Evolutionary conservation across 257 asterid genomes (phyloP).

Genomic region (Solanum acaule): DNA sequence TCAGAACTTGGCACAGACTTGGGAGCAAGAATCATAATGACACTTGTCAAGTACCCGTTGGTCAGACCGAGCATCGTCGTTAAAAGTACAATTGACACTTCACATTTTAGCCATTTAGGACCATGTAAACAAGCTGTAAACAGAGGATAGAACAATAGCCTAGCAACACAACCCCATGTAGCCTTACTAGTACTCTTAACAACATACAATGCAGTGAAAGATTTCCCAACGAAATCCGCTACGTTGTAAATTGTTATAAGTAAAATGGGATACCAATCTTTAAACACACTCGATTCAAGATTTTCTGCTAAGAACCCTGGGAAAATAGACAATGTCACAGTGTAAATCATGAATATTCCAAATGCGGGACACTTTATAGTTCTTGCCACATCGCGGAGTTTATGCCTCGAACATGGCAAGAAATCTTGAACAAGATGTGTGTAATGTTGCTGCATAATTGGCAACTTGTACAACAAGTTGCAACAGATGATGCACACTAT

Average conservation of each 20-base stretch:
- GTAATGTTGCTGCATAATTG: constrained; percentile 41
- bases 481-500: constrained; percentile 41
- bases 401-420: constrained; percentile 8
- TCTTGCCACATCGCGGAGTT: constrained; percentile 21
- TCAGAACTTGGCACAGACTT: constrained; percentile 40
- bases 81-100: constrained; percentile 44
- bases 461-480: constrained; percentile 43
- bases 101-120: constrained; percentile 65
- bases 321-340: constrained; percentile 65
- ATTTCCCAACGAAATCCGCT: constrained; percentile 59
- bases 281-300: constrained; percentile 31
- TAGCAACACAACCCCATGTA: constrained; percentile 48
- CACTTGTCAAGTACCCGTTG: constrained; percentile 78
- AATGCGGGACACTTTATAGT: constrained; percentile 47
- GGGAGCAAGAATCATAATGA: constrained; percentile 74
- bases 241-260: constrained; percentile 45
- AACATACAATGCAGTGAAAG: constrained; percentile 37
- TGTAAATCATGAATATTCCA: constrained; percentile 50
- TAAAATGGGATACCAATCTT: constrained; percentile 67
- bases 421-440: constrained; percentile 3
- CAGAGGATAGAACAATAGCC: constrained; percentile 61
- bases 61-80: constrained; percentile 52
- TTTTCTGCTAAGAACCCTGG: constrained; percentile 68
- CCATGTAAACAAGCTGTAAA: constrained; percentile 60
- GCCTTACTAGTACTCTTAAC: constrained; percentile 32